Evolutionary conservation across 2,329 filamentous ascomycete species (phyloP), one percentile per base, ranked within the genome.

Genomic region (Elsinoe ampelina): DNA sequence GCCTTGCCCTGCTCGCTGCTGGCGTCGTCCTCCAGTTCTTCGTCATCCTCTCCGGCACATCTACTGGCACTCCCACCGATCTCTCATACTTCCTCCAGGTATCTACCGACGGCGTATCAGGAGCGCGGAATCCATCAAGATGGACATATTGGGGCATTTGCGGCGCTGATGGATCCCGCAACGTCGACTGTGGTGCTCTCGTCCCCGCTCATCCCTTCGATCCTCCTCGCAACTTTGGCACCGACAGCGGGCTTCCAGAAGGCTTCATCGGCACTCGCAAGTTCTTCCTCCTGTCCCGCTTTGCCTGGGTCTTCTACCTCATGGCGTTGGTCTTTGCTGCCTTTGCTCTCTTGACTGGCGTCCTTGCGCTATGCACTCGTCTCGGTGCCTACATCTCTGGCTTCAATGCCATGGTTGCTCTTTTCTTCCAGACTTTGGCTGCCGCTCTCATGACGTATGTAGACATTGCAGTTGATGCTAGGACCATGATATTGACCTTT

Each of bases 111-210:
- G 84, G 84, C 48, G 59, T 60, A 39, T 85, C 89, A 11, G 81
- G 84, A 54, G 61, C 77, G 52, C 69, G 71, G 43, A 75, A 77
- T 60, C 75, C 75, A 15, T 85, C 89, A 11, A 84, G 92, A 73
- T 97, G 92, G 92, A 95, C 90, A 35, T 95, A 86, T 73, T 93
- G 95, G 77, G 85, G 87, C 70, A 77, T 95, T 60, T 95, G 91
- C 73, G 82, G 84, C 54, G 74, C 73, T 60, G 81, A 60, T 35
- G 70, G 73, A 47, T 77, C 77, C 30, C 70, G 84, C 68, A 76
- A 75, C 54, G 73, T 68, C 54, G 70, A 86, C 71, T 96, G 89
- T 72, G 80, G 82, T 59, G 66, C 66, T 1, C 70, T 80, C 2
- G 78, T 82, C 15, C 86, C 84, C 0, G 80, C 71, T 65, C 85